Percentiles rank a stretch among this genome's conserved stretches.
Conservation (phyloP, 352 stramenopile genomes). For the Globisporangium heterothallicum region DNA sequence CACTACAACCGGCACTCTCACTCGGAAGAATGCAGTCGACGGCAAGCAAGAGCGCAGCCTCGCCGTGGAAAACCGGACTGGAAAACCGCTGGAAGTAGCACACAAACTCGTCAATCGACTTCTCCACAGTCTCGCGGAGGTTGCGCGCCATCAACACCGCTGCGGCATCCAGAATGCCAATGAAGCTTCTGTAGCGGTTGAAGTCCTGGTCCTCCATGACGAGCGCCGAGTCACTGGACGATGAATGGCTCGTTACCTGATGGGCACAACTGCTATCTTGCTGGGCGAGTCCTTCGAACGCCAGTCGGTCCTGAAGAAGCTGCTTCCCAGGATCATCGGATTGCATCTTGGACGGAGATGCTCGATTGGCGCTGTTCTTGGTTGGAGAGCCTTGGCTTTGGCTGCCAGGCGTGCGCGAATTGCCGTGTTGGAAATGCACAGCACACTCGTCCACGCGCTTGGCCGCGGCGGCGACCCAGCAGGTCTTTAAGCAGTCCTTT, state of each 20-base stretch:
- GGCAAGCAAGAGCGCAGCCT: constrained; percentile 55
- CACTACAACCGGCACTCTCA: constrained; percentile 7
- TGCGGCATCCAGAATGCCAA: constrained; percentile 73
- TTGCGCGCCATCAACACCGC: constrained; percentile 89
- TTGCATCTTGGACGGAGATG: constrained; percentile 10
- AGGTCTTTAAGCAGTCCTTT: constrained; percentile 80
- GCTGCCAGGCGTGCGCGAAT: background rate
- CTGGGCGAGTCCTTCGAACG: constrained; percentile 38
- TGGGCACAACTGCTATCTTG: background rate
- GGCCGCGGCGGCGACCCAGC: constrained; percentile 71
- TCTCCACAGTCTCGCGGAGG: constrained; percentile 78
- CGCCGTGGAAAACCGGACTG: constrained; percentile 34
- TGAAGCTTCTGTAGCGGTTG: constrained; percentile 42
- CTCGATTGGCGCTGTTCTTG: background rate
- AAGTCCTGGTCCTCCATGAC: constrained; percentile 36
- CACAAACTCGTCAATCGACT: constrained; percentile 70
- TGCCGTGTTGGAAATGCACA: constrained; percentile 28
- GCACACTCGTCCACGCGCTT: constrained; percentile 68
- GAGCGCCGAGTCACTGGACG: background rate
- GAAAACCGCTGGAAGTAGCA: constrained; percentile 77
- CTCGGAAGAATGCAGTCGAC: constrained; percentile 34
- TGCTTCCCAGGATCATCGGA: constrained; percentile 17
- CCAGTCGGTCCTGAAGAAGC: constrained; percentile 42
- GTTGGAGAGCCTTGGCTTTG: no score
- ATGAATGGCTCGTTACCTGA: background rate